Evolutionary conservation across 306 rosid species (phyloP).

Genomic region (Inga oerstediana): DNA sequence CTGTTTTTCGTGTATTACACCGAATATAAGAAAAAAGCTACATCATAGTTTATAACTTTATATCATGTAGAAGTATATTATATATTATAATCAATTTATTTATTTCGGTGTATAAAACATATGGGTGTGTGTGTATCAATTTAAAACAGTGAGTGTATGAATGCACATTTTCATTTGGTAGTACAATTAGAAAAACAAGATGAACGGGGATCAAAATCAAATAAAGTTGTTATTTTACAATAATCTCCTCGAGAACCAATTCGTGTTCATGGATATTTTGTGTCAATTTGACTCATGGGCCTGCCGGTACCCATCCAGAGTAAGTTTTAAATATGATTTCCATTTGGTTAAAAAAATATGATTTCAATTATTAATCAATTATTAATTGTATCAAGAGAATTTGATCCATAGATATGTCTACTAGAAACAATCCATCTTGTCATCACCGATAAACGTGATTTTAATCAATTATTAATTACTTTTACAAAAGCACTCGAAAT

Average conservation of each 20-base stretch:
- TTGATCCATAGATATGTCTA: not conserved
- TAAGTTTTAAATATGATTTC: not conserved
- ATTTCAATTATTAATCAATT: too few species aligned
- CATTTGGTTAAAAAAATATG: too few species aligned
- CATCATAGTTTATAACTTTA: too few species aligned
- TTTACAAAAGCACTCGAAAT: not conserved
- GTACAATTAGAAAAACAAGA: not conserved
- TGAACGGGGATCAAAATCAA: not conserved
- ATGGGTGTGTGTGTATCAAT: too few species aligned
- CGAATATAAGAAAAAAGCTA: too few species aligned
- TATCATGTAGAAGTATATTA: too few species aligned
- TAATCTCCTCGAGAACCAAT: not conserved
- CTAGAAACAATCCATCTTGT: not conserved
- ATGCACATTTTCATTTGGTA: not conserved
- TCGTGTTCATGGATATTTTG: not conserved
- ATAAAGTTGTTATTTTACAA: not conserved
- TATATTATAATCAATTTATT: too few species aligned
- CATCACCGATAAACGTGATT: not conserved
- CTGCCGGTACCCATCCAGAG: not conserved
- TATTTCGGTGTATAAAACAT: too few species aligned
- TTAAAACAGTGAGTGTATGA: not conserved
- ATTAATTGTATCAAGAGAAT: not conserved
- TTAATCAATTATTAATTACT: not conserved
- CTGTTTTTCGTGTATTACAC: too few species aligned
- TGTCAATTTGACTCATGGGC: not conserved